Conservation (phyloP, 805 yeast genomes). For the Sugiyamaella floridensis region DNA sequence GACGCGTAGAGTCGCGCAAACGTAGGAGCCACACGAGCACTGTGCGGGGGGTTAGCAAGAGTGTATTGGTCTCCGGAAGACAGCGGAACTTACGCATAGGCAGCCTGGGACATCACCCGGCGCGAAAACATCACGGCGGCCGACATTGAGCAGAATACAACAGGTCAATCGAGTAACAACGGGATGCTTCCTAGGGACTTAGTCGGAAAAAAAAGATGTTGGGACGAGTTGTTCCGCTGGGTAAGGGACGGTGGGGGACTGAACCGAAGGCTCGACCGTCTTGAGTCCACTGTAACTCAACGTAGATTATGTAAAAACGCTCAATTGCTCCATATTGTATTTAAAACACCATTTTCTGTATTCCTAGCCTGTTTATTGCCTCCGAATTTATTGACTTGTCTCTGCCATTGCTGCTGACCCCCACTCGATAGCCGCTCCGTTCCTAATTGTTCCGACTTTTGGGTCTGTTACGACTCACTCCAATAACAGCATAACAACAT, state of each 20-base stretch:
- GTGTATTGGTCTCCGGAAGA: neutral
- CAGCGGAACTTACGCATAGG: neutral
- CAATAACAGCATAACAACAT: too few relatives aligned
- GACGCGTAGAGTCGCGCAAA: constrained; percentile 33
- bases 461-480: too few relatives aligned
- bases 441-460: too few relatives aligned
- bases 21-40: constrained; percentile 12
- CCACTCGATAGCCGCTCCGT: too few relatives aligned
- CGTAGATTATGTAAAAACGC: too few relatives aligned
- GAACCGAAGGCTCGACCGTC: too few relatives aligned
- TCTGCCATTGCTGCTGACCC: too few relatives aligned
- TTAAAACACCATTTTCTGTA: too few relatives aligned
- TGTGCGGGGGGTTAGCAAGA: neutral
- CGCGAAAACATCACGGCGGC: neutral
- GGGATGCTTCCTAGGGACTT: neutral
- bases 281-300: too few relatives aligned
- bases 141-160: neutral
- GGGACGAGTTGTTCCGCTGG: neutral
- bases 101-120: neutral
- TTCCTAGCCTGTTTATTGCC: too few relatives aligned
- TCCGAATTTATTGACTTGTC: too few relatives aligned
- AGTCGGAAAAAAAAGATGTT: neutral
- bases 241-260: neutral
- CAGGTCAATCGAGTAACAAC: neutral
- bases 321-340: too few relatives aligned